phyloP scores from a whole-genome alignment of 2,329 filamentous ascomycete genomes.

The Immersiporthe knoxdaviesiana region DNA sequence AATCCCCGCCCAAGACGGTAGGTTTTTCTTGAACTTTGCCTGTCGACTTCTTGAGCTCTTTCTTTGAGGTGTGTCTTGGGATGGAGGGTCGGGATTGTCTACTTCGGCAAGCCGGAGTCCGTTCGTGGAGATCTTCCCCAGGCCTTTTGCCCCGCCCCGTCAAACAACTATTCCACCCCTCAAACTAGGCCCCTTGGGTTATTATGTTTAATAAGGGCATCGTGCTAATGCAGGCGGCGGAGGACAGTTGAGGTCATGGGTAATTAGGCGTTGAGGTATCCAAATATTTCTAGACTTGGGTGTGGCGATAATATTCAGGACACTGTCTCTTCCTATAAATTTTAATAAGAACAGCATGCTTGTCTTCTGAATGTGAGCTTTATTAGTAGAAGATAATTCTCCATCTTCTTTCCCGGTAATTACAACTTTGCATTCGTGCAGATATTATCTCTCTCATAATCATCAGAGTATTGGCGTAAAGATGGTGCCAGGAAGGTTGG shows the following conservation, averaged over 20 bases:
- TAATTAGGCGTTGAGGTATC: not conserved
- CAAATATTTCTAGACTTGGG: not conserved
- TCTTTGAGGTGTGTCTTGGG: not conserved
- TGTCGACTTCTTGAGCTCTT: too few species aligned
- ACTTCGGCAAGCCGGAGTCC: conserved; percentile 9
- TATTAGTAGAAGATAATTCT: not conserved
- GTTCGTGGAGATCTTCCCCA: conserved; percentile 12
- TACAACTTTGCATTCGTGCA: not conserved
- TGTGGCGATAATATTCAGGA: not conserved
- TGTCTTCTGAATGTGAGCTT: not conserved
- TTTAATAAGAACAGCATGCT: not conserved
- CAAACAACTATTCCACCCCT: not conserved
- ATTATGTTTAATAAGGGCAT: too few species aligned
- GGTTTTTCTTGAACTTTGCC: not conserved
- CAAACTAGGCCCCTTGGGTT: conserved; percentile 5
- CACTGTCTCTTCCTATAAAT: not conserved
- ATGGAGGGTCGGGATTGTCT: conserved; percentile 1
- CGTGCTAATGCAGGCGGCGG: not conserved
- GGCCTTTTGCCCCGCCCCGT: not conserved
- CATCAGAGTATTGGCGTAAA: not conserved
- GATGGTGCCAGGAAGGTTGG: conserved; percentile 20
- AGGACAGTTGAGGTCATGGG: not conserved
- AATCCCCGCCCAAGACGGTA: too few species aligned
- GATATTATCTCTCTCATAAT: not conserved
- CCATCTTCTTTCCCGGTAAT: not conserved